Base-by-base conservation (phyloP, 352 stramenopile genomes). In the Hyaloperonospora brassicae region DNA sequence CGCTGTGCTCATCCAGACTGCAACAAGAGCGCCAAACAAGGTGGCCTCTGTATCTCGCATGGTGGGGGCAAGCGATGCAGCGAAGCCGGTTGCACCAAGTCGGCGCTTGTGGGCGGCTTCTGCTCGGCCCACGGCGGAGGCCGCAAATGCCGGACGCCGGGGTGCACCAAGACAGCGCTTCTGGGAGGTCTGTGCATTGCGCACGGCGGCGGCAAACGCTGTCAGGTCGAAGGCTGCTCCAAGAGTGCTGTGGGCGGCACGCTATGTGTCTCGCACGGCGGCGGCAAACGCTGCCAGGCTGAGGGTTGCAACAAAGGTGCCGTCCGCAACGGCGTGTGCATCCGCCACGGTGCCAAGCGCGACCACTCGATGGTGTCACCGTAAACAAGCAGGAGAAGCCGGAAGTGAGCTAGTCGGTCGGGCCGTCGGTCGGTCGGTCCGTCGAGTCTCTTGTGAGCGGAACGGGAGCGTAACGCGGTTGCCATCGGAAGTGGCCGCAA, bases 321-420 rank as follows among this genome's bases (percentile, higher is more conserved):
- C 7, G 81, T 93, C 12, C 80, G 78, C 41, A 86, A 89, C 53
- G 83, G 83, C 17, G 75, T 90, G n/a, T 93, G 83, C 71, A 93
- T 95, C 62, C 81, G 81, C 52, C 80, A 93, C 44, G 80, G 79
- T 36, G 78, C 77, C 45, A 87, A 87, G 69, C 77, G 77, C 47
- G 75, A 87, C 46, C 56, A 64, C 31, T 17, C 44, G 34, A 68
- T 49, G 54, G 35, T 50, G 43, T 56, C 55, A 31, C 63, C 59
- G 23, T 71, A 57, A 47, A 62, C n/a, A 58, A 56, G 25, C 24
- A 49, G 39, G 17, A 47, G 44, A 38, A 55, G 45, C 56, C 30
- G 17, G 2, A 42, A 61, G 50, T 17, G 4, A 34, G 27, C 4
- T 34, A 34, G 27, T 8, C 27, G 27, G 27, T 13, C 30, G 36